Evolutionary conservation across 768 basidiomycete species (phyloP).

Genomic region (Pholiota microspora): DNA sequence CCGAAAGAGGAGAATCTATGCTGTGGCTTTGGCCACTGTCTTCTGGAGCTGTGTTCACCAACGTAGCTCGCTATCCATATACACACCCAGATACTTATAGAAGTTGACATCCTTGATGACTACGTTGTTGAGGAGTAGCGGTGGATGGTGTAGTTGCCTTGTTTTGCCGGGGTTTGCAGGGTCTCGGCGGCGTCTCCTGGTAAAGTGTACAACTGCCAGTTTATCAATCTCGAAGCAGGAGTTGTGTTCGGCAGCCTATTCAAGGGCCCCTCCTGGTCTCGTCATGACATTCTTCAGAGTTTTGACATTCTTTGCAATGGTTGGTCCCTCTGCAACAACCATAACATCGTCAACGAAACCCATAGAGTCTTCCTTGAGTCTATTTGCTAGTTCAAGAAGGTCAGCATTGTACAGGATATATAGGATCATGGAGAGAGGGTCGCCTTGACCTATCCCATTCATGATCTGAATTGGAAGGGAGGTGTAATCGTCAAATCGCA

Average conservation of each 20-base stretch:
- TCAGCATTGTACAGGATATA: constrained; percentile 27
- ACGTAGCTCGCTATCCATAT: constrained; percentile 6
- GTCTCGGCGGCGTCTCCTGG: background rate
- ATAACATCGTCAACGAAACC: constrained; percentile 30
- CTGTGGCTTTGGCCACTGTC: constrained; percentile 7
- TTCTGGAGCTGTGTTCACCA: constrained; percentile 10
- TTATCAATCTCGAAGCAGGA: constrained; percentile 9
- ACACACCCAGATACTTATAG: constrained; percentile 14
- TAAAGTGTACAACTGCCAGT: constrained; percentile 1
- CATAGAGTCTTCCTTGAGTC: constrained; percentile 10
- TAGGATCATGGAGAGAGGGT: constrained; percentile 22
- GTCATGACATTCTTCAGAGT: constrained; percentile 9
- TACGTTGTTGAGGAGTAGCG: too few relatives aligned
- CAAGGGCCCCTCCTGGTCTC: background rate
- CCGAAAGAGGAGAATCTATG: constrained; percentile 1
- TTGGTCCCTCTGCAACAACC: constrained; percentile 20
- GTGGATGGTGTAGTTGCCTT: background rate
- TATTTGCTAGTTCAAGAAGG: constrained; percentile 8
- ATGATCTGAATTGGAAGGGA: constrained; percentile 11
- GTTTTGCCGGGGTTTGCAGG: background rate
- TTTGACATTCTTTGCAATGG: background rate
- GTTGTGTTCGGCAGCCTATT: constrained; percentile 11
- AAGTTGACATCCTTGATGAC: too few relatives aligned
- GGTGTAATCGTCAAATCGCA: constrained; percentile 19
- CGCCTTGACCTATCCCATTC: constrained; percentile 24